Evolutionary conservation across 1,284 basidiomycete genomes (phyloP).

Genomic region (Ceratobasidium sp.): DNA sequence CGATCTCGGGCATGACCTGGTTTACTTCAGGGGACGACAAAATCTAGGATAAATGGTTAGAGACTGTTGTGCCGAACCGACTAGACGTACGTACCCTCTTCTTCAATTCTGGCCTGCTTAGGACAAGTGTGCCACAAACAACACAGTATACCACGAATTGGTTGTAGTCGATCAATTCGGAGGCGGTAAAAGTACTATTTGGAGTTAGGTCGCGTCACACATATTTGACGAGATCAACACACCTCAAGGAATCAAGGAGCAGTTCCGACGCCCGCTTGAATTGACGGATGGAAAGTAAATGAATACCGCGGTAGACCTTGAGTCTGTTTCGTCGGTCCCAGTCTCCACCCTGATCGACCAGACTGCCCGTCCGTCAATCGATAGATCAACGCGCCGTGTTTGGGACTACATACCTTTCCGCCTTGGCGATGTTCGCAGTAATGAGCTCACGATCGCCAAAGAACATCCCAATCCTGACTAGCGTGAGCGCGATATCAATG

Average conservation of each 20-base stretch:
- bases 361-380: slow-evolving; percentile 53
- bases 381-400: neutral
- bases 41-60: slow-evolving; percentile 53
- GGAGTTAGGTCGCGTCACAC: neutral
- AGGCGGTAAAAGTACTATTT: slow-evolving; percentile 87
- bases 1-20: slow-evolving; percentile 62
- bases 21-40: slow-evolving; percentile 73
- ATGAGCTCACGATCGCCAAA: slow-evolving; percentile 83
- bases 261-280: slow-evolving; percentile 73
- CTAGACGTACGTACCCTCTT: slow-evolving; percentile 70
- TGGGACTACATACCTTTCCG: slow-evolving; percentile 71
- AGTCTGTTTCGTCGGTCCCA: slow-evolving; percentile 97
- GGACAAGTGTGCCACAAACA: slow-evolving; percentile 76
- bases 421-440: slow-evolving; percentile 74
- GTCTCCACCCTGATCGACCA: slow-evolving; percentile 96
- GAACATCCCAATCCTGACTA: slow-evolving; percentile 92
- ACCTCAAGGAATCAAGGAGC: slow-evolving; percentile 79
- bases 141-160: slow-evolving; percentile 91
- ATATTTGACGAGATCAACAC: neutral
- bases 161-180: slow-evolving; percentile 87
- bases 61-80: neutral
- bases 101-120: slow-evolving; percentile 88
- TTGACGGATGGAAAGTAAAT: slow-evolving; percentile 84
- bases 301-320: slow-evolving; percentile 93
- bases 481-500: slow-evolving; percentile 90